Base-by-base conservation (phyloP, 441 rosid genomes). In the Cnidoscolus chayamansa region DNA sequence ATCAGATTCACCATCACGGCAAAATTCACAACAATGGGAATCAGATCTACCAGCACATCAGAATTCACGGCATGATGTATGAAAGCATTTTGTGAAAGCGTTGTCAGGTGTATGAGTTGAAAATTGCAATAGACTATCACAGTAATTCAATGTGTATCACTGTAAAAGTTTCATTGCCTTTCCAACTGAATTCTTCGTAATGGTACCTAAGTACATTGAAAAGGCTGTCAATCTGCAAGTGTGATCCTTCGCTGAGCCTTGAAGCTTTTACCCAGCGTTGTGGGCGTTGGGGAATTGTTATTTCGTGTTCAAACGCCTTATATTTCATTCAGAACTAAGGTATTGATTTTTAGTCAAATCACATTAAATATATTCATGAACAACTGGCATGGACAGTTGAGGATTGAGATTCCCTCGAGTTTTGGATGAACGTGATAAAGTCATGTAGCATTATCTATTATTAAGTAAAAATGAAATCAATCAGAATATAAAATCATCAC, bases 141-240 rank as follows among this genome's bases (percentile, higher is more conserved):
- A 47, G 49, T 71, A 67, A 73, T 82, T 74, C 78, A 68, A 74
- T 79, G 83, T 76, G 85, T 64, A 82, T 77, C 76, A 69, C 67
- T 79, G 87, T 84, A 79, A 81, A 83, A 78, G 68, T 64, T 65
- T 57, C 70, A 59, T 63, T 74, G 65, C 65, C 63, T 40, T 67
- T 40, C 37, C 72, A 65, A 63, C 67, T 50, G 63, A 73, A 72
- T 47, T 60, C 61, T 60, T 56, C 19, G 16, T 51, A 13, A 35
- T 53, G 55, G 32, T n/a, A 56, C 61, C 25, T 9, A 54, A 35
- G 51, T 17, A 49, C 57, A 2, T 37, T 20, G 25, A 35, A 64
- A 43, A 71, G 68, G n/a, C 56, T 63, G 56, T 40, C 7, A 40
- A 71, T 76, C 50, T 58, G 30, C 6, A 58, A 73, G 67, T 63